Conservation (phyloP, 345 rosid genomes). For the Streptanthus diversifolius region DNA sequence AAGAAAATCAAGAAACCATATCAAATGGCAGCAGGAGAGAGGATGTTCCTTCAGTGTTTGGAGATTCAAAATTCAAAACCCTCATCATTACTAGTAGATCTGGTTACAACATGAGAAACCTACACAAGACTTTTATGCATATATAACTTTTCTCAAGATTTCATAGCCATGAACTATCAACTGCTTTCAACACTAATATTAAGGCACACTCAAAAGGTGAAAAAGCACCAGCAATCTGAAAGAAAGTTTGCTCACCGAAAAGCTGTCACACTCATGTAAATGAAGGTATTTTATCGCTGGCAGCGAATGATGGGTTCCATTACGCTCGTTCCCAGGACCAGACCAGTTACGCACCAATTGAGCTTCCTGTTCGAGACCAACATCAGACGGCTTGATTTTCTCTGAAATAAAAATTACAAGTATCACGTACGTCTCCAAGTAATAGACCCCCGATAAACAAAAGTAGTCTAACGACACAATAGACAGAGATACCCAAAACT, state of each 20-base stretch:
- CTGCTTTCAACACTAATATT: not conserved
- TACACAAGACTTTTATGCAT: not conserved
- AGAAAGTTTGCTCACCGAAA: slow-evolving; percentile 61
- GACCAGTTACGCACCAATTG: slow-evolving; percentile 73
- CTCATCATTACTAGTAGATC: not conserved
- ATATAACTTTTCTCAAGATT: not conserved
- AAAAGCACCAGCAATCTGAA: not conserved
- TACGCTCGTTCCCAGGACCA: slow-evolving; percentile 51
- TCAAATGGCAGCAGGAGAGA: not conserved
- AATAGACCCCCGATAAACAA: not conserved
- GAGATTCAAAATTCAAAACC: not conserved
- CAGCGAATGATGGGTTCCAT: slow-evolving; percentile 60
- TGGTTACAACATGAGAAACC: slow-evolving; percentile 1
- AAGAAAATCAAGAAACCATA: not conserved
- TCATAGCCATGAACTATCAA: not conserved
- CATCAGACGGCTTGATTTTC: slow-evolving; percentile 91
- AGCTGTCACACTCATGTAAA: slow-evolving; percentile 84
- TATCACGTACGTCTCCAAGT: slow-evolving; percentile 4
- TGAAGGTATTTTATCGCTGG: slow-evolving; percentile 80
- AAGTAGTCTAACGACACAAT: too few relatives aligned
- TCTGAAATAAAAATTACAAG: slow-evolving; percentile 50
- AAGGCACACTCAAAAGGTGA: not conserved
- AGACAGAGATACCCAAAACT: too few relatives aligned
- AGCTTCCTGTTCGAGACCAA: slow-evolving; percentile 95
- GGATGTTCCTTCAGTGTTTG: not conserved